These are phyloP conservation scores for Plasmodium vivax DNA, from an alignment of 169 alveolate species.

Conservation along the genomic window DNA sequence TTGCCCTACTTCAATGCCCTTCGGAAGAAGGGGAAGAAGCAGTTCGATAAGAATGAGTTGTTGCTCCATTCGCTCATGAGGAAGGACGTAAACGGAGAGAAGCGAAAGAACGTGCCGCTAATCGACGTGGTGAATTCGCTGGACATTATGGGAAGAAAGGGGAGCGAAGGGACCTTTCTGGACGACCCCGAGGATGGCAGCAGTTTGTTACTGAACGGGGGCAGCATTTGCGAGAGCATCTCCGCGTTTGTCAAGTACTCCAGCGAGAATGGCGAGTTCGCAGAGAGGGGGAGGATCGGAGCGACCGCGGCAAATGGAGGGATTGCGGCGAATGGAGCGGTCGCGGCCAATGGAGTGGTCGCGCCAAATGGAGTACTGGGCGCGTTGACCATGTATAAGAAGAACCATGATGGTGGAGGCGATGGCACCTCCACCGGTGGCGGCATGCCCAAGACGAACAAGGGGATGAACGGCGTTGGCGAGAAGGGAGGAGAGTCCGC, in stretches of 20 bases:
- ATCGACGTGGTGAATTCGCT: neutral
- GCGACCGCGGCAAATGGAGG: too few relatives aligned
- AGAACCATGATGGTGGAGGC: neutral
- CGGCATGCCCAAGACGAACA: neutral
- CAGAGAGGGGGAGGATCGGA: too few relatives aligned
- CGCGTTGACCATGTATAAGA: neutral
- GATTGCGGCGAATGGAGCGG: too few relatives aligned
- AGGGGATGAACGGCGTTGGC: neutral
- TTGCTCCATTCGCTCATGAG: neutral
- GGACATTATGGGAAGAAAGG: neutral
- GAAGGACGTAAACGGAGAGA: neutral
- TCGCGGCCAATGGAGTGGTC: neutral
- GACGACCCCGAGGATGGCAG: neutral
- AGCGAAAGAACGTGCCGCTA: neutral
- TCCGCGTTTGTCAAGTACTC: neutral
- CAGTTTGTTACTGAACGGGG: neutral
- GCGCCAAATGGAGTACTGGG: neutral
- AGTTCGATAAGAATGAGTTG: neutral
- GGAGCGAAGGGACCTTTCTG: neutral
- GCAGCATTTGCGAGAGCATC: neutral
- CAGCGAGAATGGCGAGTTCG: neutral
- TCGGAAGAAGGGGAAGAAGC: neutral
- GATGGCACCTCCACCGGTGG: neutral
- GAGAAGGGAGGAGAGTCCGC: neutral
- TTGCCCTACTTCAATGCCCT: neutral